A percentile compares a stretch with the other conserved stretches of the same genome.
phyloP scores from a whole-genome alignment of 495 filamentous ascomycete genomes.

The Penicillium waksmanii region DNA sequence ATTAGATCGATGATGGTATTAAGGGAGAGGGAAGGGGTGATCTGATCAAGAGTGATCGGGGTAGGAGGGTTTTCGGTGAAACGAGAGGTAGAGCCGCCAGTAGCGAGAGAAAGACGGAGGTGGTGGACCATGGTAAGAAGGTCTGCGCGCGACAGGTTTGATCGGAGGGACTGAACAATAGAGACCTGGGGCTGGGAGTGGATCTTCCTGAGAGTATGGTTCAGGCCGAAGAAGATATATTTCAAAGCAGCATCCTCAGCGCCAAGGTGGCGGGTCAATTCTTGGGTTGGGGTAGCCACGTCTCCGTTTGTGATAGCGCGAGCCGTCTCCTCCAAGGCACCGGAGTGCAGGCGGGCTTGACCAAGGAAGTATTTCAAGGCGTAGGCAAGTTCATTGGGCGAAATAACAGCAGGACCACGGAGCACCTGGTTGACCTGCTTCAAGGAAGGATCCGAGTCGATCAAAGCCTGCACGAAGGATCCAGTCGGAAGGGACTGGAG shows the following conservation, averaged over 20 bases:
- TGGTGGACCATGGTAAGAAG: slow-evolving; percentile 73
- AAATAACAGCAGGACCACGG: slow-evolving; percentile 41
- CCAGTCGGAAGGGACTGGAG: slow-evolving; percentile 53
- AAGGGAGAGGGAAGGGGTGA: slow-evolving; percentile 51
- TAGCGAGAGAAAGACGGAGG: slow-evolving; percentile 66
- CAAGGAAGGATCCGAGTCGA: slow-evolving; percentile 62
- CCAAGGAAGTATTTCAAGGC: slow-evolving; percentile 44
- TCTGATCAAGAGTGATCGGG: slow-evolving; percentile 53
- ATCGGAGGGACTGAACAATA: slow-evolving; percentile 65
- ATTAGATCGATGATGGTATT: slow-evolving; percentile 67
- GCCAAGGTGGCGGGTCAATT: slow-evolving; percentile 34
- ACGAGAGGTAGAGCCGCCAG: slow-evolving; percentile 47
- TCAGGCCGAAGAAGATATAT: slow-evolving; percentile 44
- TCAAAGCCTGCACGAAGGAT: slow-evolving; percentile 61
- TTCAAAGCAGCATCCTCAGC: slow-evolving; percentile 30
- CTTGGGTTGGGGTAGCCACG: slow-evolving; percentile 24
- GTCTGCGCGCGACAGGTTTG: slow-evolving; percentile 66
- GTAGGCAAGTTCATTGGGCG: slow-evolving; percentile 49
- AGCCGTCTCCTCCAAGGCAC: slow-evolving; percentile 37
- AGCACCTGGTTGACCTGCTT: slow-evolving; percentile 61
- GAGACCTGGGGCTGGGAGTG: slow-evolving; percentile 60
- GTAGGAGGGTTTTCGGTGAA: slow-evolving; percentile 50
- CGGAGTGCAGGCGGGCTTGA: slow-evolving; percentile 38
- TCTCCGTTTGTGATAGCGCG: slow-evolving; percentile 38
- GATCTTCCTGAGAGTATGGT: slow-evolving; percentile 62